Conservation (phyloP, 1,284 basidiomycete species). For the Ganoderma sp. region DNA sequence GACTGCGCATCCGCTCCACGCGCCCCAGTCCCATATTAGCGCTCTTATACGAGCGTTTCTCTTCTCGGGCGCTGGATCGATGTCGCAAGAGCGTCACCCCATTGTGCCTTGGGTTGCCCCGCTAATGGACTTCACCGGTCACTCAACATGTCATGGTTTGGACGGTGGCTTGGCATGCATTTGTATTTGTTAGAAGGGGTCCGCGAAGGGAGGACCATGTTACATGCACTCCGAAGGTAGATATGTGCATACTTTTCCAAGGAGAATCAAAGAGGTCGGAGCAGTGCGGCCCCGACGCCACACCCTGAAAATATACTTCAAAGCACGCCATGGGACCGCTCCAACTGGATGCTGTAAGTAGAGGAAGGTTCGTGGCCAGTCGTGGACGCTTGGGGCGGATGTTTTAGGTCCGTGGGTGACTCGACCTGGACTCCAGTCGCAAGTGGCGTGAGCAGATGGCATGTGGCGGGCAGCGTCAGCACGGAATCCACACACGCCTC, state of each 20-base stretch:
- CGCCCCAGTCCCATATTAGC: too few species aligned
- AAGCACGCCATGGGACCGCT: background rate
- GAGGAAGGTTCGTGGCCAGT: background rate
- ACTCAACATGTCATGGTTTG: background rate
- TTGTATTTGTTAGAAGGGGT: background rate
- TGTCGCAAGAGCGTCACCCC: background rate
- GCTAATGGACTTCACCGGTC: background rate
- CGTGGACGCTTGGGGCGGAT: background rate
- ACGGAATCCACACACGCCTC: conserved; percentile 2
- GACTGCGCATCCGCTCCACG: background rate
- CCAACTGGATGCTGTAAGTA: background rate
- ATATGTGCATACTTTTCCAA: background rate
- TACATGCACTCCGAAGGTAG: background rate
- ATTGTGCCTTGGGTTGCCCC: background rate
- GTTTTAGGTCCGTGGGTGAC: conserved; percentile 5
- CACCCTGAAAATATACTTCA: background rate
- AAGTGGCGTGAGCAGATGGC: background rate
- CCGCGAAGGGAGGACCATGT: background rate
- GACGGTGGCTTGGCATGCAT: background rate
- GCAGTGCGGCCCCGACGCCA: background rate
- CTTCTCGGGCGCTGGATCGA: background rate
- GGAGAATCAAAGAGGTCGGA: background rate
- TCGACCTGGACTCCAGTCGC: conserved; percentile 1
- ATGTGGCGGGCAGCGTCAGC: background rate
- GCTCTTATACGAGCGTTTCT: background rate